phyloP scores from a whole-genome alignment of 1,284 basidiomycete species.

The Ustanciosporium gigantosporum region DNA sequence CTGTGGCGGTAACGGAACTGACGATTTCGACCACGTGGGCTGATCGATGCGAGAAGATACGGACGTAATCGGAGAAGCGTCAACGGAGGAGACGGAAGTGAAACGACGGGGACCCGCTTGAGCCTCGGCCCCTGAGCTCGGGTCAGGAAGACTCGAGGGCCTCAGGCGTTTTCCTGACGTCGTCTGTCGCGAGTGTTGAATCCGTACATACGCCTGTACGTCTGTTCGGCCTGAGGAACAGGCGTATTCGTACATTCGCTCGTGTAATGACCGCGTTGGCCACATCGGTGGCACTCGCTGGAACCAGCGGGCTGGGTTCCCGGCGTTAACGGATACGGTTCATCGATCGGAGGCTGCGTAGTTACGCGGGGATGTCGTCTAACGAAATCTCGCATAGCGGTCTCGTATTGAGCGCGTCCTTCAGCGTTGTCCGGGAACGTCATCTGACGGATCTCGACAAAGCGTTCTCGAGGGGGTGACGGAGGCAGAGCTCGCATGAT shows the following conservation, averaged over 20 bases:
- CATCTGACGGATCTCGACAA: not conserved
- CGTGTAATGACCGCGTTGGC: not conserved
- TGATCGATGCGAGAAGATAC: not conserved
- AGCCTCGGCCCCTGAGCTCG: not conserved
- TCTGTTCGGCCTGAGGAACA: not conserved
- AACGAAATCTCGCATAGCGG: not conserved
- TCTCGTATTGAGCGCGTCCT: not conserved
- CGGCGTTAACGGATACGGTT: not conserved
- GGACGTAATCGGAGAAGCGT: not conserved
- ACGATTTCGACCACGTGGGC: not conserved
- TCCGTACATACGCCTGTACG: not conserved
- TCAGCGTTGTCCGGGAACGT: not conserved
- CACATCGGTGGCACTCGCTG: not conserved
- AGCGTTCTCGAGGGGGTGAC: too few relatives aligned
- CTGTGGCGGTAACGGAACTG: too few relatives aligned
- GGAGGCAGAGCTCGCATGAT: too few relatives aligned
- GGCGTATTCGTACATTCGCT: not conserved
- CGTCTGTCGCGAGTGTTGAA: not conserved
- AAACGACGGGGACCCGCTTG: not conserved
- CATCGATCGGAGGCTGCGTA: not conserved
- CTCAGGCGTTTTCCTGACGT: not conserved
- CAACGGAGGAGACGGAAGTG: not conserved
- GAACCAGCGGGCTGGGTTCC: not conserved
- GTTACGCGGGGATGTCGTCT: not conserved
- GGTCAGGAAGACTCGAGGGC: not conserved